Base-by-base conservation (phyloP, 306 rosid genomes). In the Nissolia schottii region DNA sequence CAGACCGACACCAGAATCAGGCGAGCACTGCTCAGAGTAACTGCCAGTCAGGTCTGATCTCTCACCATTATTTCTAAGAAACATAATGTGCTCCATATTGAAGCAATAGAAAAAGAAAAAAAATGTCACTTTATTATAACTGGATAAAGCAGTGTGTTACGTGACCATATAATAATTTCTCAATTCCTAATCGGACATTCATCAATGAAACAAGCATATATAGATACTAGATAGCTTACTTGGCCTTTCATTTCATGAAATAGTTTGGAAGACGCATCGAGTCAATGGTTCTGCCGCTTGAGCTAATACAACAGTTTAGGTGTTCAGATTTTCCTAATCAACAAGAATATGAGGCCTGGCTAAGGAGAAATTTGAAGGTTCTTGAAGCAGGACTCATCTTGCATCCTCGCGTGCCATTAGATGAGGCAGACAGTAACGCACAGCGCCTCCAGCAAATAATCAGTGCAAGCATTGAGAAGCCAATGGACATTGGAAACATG, bases 341-440 rank as follows among this genome's bases (percentile, higher is more conserved):
- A 61, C 86, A 80, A 79, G 97, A 91, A 27, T 84, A 82, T 28
- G 92, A 85, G 80, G 88, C 90, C 73, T 89, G 93, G 88, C 87
- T 85, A 53, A 87, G 88, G 77, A 87, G 90, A 65, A 82, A 82
- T 58, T 73, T 89, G 77, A 92, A 87, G 83, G 64, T 89, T 71
- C 85, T 92, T 13, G 93, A 92, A 82, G 84, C 87, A 38, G 96
- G 96, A 31, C 82, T 92, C 13, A 73, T 89, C 62, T 65, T 87
- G 82, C 79, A 82, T 81, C 96, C 97, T 81, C 67, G 38, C 78
- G 28, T 82, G 75, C 87, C 93, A 2, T 61, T 81, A 20, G 90
- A 81, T 45, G 83, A 86, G 83, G 71, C 51, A 45, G 84, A 81
- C 31, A 50, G 51, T 35, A 55, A 74, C 32, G 76, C 89, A 4